Conservation (phyloP, 768 basidiomycete genomes). For the Rubroboletus pulcherrimus region DNA sequence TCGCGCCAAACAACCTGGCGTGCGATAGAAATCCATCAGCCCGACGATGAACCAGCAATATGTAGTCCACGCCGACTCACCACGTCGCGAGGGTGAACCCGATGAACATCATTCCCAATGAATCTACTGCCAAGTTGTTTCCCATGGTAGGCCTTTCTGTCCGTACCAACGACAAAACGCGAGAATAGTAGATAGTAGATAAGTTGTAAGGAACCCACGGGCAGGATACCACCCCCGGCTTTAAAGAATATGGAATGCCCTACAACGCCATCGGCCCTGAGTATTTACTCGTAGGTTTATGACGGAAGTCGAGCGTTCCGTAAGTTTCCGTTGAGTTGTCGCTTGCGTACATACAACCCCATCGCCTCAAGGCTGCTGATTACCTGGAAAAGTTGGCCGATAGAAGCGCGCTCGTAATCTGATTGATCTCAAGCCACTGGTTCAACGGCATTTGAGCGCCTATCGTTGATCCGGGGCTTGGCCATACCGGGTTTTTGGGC, state of each 20-base stretch:
- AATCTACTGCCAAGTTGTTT: background rate
- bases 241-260: too few species aligned
- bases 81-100: constrained; percentile 14
- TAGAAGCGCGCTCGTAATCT: background rate
- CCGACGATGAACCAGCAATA: background rate
- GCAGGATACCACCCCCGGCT: background rate
- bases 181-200: too few species aligned
- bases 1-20: constrained; percentile 12
- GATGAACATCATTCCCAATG: constrained; percentile 11
- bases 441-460: background rate
- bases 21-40: background rate
- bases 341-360: too few species aligned
- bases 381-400: too few species aligned
- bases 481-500: background rate
- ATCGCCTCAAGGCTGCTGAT: too few species aligned
- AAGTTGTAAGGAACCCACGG: background rate
- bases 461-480: background rate
- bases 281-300: background rate
- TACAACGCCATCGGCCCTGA: background rate
- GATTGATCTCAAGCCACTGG: background rate
- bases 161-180: background rate
- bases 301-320: background rate
- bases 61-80: background rate
- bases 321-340: background rate
- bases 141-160: background rate